Base-by-base conservation (phyloP, 2,329 filamentous ascomycete genomes). In the Curvularia sp. region DNA sequence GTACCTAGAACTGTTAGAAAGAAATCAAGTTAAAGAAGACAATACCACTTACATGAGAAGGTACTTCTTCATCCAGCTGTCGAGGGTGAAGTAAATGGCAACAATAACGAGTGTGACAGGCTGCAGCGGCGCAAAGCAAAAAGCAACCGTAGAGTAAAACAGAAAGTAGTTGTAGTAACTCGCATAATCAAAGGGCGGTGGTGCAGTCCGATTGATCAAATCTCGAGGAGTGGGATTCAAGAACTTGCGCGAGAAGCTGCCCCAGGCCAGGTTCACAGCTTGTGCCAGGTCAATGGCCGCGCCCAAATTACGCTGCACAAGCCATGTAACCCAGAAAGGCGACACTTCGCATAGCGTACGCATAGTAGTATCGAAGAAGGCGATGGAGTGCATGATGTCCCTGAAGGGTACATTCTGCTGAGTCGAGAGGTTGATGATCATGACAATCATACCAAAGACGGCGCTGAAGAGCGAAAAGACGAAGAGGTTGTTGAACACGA, bases 131-230 rank as follows among this genome's bases (percentile, higher is more conserved):
- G 89, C 88, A 72, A 95, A 97, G 69, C 89, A 92, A 15, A 99
- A 82, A 0, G 92, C 90, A 31, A 98, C 91, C 0, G 94, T 97
- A 24, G 90, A 84, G 80, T 98, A 99, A 79, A 92, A 99, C 30
- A 98, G 83, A 78, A 97, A 97, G 77, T 96, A 98, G 77, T 97
- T 98, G 84, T 97, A 99, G 80, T 98, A 98, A 68, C 88, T 92
- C 58, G 95, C 92, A 72, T 97, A 98, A 67, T 98, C 93, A 75
- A 99, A 97, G 0, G 91, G 83, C 2, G 92, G 93, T 1, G 95
- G 95, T 3, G 95, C 95, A 0, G 93, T 97, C 72, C 95, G 86
- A 76, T 97, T 92, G 66, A 98, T 98, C 66, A 95, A 82, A 75
- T 97, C 90, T 66, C 95, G 86, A 5, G 95, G 95, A 2, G 95